phyloP scores from a whole-genome alignment of 257 asterid species.

The Gynochthodes officinalis region DNA sequence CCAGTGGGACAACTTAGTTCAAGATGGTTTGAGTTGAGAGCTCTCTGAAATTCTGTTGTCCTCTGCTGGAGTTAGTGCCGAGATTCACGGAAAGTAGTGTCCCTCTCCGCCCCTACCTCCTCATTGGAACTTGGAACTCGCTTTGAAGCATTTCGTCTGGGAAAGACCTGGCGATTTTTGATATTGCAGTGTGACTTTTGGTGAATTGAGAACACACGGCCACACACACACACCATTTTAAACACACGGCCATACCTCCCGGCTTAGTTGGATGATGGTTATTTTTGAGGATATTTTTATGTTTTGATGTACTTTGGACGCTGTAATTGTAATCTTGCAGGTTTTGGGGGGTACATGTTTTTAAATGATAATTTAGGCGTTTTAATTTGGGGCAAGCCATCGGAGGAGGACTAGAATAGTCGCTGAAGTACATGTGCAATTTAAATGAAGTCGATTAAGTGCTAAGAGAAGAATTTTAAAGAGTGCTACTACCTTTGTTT shows the following conservation, averaged over 20 bases:
- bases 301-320: too few relatives aligned
- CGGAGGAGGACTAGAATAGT: neutral
- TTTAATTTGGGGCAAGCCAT: neutral
- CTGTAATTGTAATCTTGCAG: neutral
- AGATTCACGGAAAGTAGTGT: neutral
- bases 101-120: neutral
- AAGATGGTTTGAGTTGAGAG: constrained; percentile 1
- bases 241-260: too few relatives aligned
- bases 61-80: neutral
- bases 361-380: neutral
- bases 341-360: neutral
- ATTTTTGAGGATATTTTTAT: too few relatives aligned
- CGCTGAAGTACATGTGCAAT: neutral
- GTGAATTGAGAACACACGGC: neutral
- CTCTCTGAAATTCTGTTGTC: neutral
- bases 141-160: neutral
- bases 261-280: too few relatives aligned
- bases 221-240: neutral
- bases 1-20: neutral
- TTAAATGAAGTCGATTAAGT: too few relatives aligned
- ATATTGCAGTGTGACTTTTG: neutral
- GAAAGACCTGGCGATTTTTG: neutral
- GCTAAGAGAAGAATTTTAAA: too few relatives aligned
- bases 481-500: too few relatives aligned
- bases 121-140: neutral